phyloP scores from a whole-genome alignment of 208 protist genomes.

The Phytomonas sp. region DNA sequence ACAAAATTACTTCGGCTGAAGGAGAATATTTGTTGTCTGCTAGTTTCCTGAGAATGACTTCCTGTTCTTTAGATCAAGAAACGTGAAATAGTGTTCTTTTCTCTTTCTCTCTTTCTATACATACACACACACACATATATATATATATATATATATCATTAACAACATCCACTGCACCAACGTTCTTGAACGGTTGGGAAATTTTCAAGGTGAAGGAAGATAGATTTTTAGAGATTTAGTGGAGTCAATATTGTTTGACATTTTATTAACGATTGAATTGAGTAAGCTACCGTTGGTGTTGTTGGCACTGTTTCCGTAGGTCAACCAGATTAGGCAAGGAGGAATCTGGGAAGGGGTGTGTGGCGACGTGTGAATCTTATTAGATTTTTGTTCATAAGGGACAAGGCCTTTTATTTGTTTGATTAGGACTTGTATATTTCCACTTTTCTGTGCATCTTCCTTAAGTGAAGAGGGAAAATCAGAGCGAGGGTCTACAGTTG shows the following conservation, averaged over 20 bases:
- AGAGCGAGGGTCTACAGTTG: background rate
- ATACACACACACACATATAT: background rate
- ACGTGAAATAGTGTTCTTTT: background rate
- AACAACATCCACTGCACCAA: background rate
- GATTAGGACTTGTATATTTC: background rate
- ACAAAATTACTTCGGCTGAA: conserved; percentile 2
- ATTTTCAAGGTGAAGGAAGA: background rate
- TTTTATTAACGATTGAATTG: background rate
- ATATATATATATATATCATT: background rate
- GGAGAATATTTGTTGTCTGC: background rate
- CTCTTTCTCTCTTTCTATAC: background rate
- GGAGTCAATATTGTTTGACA: background rate
- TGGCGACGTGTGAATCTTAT: background rate
- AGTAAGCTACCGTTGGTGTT: background rate
- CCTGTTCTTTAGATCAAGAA: background rate
- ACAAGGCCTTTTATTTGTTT: background rate
- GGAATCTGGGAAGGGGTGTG: background rate
- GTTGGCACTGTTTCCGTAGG: background rate
- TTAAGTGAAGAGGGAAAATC: conserved; percentile 1
- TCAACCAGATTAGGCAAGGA: background rate
- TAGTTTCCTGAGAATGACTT: conserved; percentile 1
- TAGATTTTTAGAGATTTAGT: background rate
- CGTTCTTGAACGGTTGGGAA: background rate
- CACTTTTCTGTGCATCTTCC: conserved; percentile 2
- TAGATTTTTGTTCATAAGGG: background rate